phyloP scores from a whole-genome alignment of 192 early-diverging fungal species.

The Coemansia sp. region DNA sequence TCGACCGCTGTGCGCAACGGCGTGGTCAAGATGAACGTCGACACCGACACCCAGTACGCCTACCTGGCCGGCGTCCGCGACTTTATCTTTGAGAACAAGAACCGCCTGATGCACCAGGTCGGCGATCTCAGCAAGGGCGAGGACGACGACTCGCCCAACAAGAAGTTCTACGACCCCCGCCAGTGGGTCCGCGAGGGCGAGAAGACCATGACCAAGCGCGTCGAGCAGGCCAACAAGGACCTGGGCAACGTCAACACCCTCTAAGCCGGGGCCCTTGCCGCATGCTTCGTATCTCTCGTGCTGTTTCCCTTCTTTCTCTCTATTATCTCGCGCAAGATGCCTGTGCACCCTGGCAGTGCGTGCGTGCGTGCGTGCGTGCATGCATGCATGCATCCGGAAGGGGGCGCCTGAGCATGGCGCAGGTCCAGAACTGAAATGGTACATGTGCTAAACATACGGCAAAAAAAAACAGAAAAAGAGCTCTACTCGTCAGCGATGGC shows the following conservation, averaged over 20 bases:
- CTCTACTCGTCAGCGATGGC: too few species aligned
- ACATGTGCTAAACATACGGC: too few species aligned
- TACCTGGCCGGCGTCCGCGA: slow-evolving; percentile 84
- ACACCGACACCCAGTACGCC: slow-evolving; percentile 97
- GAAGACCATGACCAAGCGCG: slow-evolving; percentile 80
- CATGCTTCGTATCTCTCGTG: too few species aligned
- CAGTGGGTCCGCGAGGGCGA: slow-evolving; percentile 87
- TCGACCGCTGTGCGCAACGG: slow-evolving; percentile 71
- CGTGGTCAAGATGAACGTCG: slow-evolving; percentile 99
- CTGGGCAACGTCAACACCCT: slow-evolving; percentile 66
- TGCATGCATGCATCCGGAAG: too few species aligned
- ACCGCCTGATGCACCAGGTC: slow-evolving; percentile 84
- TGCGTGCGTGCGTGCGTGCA: too few species aligned
- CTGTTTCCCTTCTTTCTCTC: too few species aligned
- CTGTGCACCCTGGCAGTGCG: too few species aligned
- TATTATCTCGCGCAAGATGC: too few species aligned
- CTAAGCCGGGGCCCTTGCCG: slow-evolving; percentile 25
- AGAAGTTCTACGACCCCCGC: slow-evolving; percentile 97
- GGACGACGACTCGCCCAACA: slow-evolving; percentile 84
- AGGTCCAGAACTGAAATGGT: too few species aligned
- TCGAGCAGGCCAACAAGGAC: slow-evolving; percentile 70
- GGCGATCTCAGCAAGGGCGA: slow-evolving; percentile 88
- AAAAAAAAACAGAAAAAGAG: too few species aligned
- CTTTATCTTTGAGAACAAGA: slow-evolving; percentile 86
- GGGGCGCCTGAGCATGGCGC: too few species aligned